Base-by-base conservation (phyloP, 371 early-diverging fungal species). In the Nosema granulosis region DNA sequence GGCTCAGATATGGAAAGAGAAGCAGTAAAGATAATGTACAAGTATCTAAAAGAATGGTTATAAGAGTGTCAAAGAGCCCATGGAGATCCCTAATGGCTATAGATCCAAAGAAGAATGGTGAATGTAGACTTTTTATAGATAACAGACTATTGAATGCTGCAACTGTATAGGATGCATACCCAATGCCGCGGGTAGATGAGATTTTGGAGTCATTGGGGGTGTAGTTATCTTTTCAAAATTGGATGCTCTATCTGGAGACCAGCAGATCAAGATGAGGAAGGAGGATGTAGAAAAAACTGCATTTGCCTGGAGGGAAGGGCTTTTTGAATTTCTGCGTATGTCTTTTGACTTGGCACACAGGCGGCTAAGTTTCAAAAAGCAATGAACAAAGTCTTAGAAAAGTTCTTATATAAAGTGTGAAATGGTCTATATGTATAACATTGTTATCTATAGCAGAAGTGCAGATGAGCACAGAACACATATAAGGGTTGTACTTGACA, bases 321-420 rank as follows among this genome's bases (percentile, higher is more conserved):
- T 76, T 3, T 83, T 65, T 71, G 84, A 87, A 68, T 88, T 75
- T 63, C 63, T 22, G 0, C 37, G 20, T 58, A 70, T 76, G 71
- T 71, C 74, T 52, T 73, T 73, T 49, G 74, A 65, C 1, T 24
- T 56, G 4, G 51, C 29, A 12, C 62, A 73, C 65, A 65, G 11
- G 3, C 74, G 11, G 67, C 66, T 24, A 81, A 71, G 2, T 78
- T 81, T 54, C 81, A 81, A 72, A 66, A 78, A 26, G 54, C 38
- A 3, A 81, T 81, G 78, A 61, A 77, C 22, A 74, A 0, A 3
- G 22, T 77, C 1, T 37, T 80, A 34, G 22, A 43, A 13, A 24
- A 77, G 18, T 16, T 51, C 22, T 22, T 37, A 1, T 18, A 18
- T 2, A 59, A 54, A 22, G n/a, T 62, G 1, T 43, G 65, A 50